phyloP scores from a whole-genome alignment of 2,329 filamentous ascomycete species.

The Calonectria montana region DNA sequence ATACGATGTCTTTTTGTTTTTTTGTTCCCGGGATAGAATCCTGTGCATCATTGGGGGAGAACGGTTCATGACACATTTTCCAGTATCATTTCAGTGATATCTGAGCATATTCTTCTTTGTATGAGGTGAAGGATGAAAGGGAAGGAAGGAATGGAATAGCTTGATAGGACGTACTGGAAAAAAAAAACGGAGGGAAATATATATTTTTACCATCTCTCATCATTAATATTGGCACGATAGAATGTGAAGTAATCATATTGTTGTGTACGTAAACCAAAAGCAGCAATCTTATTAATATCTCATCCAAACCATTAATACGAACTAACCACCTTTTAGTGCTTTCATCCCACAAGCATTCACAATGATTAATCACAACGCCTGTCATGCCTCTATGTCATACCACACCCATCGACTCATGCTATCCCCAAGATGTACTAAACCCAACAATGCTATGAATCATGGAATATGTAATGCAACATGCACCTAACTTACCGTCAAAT shows the following conservation, averaged over 20 bases:
- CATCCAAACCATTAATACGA: not conserved
- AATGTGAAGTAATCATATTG: not conserved
- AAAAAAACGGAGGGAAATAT: constrained; percentile 1
- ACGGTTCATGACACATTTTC: not conserved
- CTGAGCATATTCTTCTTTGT: not conserved
- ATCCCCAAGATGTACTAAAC: not conserved
- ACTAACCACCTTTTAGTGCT: not conserved
- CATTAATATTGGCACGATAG: not conserved
- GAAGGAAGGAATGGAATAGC: not conserved
- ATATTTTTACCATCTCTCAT: not conserved
- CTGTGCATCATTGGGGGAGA: not conserved
- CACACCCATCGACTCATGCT: not conserved
- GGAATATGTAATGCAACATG: not conserved
- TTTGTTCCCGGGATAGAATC: constrained; percentile 8
- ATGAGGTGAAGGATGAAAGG: not conserved
- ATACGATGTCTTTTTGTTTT: not conserved
- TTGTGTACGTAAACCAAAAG: not conserved
- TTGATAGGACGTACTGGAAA: not conserved
- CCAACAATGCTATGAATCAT: not conserved
- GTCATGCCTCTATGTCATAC: not conserved
- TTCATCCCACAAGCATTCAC: not conserved
- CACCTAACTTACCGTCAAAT: not conserved
- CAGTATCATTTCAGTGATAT: constrained; percentile 12
- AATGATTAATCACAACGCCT: not conserved
- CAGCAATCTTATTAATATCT: not conserved